phyloP scores from a whole-genome alignment of 108 stramenopile species.

The Nitzschia putrida region DNA sequence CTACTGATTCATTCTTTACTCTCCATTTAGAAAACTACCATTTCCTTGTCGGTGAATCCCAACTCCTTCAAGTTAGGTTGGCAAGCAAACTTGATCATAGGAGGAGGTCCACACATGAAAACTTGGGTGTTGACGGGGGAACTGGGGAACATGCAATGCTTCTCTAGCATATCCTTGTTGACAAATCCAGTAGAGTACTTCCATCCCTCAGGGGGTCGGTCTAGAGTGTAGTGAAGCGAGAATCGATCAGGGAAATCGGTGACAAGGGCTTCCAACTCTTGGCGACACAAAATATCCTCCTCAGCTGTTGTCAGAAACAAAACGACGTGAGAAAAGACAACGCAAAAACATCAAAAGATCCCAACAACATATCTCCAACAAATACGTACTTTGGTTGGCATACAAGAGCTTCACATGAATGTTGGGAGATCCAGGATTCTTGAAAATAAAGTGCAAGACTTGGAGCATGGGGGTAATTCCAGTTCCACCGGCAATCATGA shows the following conservation, averaged over 20 bases:
- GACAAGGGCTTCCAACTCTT: conserved; percentile 84
- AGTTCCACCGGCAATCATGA: conserved; percentile 98
- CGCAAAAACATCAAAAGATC: neutral
- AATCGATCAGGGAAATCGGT: conserved; percentile 73
- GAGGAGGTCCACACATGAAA: conserved; percentile 98
- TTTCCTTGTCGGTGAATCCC: conserved; percentile 85
- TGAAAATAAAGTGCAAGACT: conserved; percentile 72
- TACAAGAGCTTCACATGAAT: conserved; percentile 76
- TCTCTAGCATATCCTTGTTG: conserved; percentile 87
- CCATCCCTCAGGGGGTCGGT: conserved; percentile 70
- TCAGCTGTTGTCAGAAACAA: conserved; percentile 49
- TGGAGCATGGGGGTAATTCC: conserved; percentile 99
- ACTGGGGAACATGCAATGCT: conserved; percentile 57
- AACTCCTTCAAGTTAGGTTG: conserved; percentile 85
- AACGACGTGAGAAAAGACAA: neutral
- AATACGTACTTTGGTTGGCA: conserved; percentile 74
- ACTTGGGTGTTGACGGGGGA: conserved; percentile 68
- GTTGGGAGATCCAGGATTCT: conserved; percentile 37
- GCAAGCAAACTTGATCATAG: conserved; percentile 98
- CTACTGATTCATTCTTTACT: neutral
- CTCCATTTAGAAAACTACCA: conserved; percentile 80
- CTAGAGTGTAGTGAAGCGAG: conserved; percentile 90
- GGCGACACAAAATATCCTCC: conserved; percentile 92
- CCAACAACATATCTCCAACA: neutral
- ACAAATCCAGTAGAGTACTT: conserved; percentile 89